Percentiles rank a stretch among this genome's conserved stretches.
Conservation (phyloP, 75 land plant species). For the Chamaecyparis obtusa region DNA sequence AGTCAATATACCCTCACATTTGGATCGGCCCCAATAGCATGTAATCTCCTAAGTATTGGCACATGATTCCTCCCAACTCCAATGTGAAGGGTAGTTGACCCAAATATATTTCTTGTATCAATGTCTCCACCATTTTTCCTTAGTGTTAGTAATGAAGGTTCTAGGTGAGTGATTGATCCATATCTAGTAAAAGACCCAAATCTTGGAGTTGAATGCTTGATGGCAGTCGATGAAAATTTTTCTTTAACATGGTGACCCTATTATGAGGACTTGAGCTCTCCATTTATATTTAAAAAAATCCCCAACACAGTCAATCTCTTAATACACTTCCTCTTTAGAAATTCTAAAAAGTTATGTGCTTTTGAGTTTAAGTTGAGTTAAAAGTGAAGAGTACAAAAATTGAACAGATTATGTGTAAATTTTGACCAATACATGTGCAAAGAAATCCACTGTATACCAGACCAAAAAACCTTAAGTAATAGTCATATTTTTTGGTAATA, state of each 20-base stretch:
- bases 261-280: neutral
- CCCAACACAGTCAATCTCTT: neutral
- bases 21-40: constrained; percentile 90
- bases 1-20: constrained; percentile 74
- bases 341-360: neutral
- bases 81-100: no score
- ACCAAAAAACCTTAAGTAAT: neutral
- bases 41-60: constrained; percentile 80
- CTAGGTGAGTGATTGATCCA: constrained; percentile 72
- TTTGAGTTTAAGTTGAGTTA: neutral
- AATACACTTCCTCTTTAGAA: neutral
- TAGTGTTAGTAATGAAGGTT: constrained; percentile 47
- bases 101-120: constrained; percentile 66
- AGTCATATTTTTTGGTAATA: neutral
- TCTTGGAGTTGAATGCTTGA: constrained; percentile 35
- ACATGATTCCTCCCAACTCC: constrained; percentile 98
- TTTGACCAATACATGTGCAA: neutral
- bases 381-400: neutral
- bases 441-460: neutral
- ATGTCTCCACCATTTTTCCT: constrained; percentile 81
- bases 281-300: neutral
- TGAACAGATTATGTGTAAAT: neutral
- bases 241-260: constrained; percentile 16
- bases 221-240: constrained; percentile 12
- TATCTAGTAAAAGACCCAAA: constrained; percentile 53